phyloP scores from a whole-genome alignment of 2,329 filamentous ascomycete species.

The Pestalotiopsis sp. region DNA sequence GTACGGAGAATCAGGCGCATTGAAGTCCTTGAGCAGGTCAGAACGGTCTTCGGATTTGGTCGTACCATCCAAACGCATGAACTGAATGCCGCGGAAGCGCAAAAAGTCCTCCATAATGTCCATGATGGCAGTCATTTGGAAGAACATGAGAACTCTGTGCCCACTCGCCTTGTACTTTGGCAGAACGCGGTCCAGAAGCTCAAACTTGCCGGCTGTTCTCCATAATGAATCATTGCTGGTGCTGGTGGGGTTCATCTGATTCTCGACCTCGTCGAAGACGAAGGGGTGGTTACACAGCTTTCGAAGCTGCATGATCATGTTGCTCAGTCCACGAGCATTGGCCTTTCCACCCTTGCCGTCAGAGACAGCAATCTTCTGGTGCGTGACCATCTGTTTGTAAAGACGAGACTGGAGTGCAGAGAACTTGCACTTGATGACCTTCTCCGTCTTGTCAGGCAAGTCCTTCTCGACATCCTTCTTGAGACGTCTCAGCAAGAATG shows the following conservation, averaged over 20 bases:
- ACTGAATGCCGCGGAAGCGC: constrained; percentile 78
- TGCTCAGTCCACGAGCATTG: constrained; percentile 90
- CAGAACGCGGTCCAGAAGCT: constrained; percentile 86
- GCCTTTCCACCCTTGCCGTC: constrained; percentile 96
- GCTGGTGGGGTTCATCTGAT: constrained; percentile 91
- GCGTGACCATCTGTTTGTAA: constrained; percentile 96
- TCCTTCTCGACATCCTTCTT: constrained; percentile 99
- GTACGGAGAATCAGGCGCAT: constrained; percentile 85
- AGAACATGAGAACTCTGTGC: constrained; percentile 98
- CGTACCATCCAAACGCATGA: constrained; percentile 91
- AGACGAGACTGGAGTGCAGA: constrained; percentile 90
- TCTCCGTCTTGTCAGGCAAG: constrained; percentile 96
- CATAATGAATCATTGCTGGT: constrained; percentile 91
- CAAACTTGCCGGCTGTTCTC: constrained; percentile 96
- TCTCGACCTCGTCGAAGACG: constrained; percentile 96
- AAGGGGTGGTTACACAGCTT: constrained; percentile 99
- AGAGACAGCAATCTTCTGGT: constrained; percentile 92
- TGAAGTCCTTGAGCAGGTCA: constrained; percentile 86
- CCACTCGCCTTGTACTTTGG: constrained; percentile 91
- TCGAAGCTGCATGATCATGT: constrained; percentile 99
- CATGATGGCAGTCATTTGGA: constrained; percentile 99
- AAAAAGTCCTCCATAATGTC: constrained; percentile 99
- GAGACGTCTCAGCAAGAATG: constrained; percentile 95
- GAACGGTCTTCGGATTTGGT: constrained; percentile 98
- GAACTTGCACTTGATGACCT: constrained; percentile 99